Conservation (phyloP, 1,284 basidiomycete species). For the Xerocomus minutiporus region DNA sequence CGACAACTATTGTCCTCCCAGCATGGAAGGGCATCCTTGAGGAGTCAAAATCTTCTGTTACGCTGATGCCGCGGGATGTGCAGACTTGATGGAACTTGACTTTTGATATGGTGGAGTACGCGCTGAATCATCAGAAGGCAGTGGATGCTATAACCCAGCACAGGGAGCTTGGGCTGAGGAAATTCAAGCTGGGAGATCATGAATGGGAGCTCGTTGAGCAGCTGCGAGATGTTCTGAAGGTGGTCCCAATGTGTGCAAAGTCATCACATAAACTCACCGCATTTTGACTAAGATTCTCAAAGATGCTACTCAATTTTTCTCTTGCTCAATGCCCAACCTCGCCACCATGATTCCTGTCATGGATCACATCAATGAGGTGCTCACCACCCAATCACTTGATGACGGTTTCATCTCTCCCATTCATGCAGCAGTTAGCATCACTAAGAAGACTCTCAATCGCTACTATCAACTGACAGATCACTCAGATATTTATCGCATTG, state of each 20-base stretch:
- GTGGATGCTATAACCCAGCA: too few species aligned
- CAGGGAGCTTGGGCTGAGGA: neutral
- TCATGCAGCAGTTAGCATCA: neutral
- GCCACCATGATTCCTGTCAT: neutral
- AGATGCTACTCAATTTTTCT: neutral
- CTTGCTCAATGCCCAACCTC: neutral
- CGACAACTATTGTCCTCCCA: too few species aligned
- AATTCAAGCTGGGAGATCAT: neutral
- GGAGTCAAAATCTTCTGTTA: too few species aligned
- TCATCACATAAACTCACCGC: too few species aligned
- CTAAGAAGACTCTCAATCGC: neutral
- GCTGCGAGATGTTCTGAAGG: neutral
- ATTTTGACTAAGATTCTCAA: neutral
- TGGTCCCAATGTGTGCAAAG: neutral
- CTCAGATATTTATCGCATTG: neutral
- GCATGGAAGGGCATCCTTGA: too few species aligned
- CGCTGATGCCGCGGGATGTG: too few species aligned
- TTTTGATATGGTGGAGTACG: too few species aligned
- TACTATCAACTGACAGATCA: neutral
- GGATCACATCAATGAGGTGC: neutral
- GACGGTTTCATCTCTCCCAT: neutral
- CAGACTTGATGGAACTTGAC: too few species aligned
- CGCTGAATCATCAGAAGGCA: too few species aligned
- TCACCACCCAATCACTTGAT: neutral
- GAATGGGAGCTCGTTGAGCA: neutral